These are phyloP conservation scores for Hondaea fermentalgiana DNA, from an alignment of 108 stramenopile species.

Conservation along the genomic window DNA sequence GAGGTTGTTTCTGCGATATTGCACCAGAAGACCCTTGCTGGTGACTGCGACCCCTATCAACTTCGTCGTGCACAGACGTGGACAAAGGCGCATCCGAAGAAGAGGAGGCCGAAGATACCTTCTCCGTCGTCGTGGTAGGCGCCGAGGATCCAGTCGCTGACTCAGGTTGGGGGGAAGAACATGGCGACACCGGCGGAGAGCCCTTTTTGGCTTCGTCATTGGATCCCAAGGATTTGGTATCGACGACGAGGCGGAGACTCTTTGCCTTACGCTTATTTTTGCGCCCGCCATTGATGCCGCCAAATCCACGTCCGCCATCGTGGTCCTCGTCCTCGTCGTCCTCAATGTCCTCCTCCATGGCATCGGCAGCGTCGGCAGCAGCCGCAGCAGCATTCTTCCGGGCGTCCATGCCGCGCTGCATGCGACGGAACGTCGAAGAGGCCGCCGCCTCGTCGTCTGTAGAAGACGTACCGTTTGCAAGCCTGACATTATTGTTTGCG, in stretches of 20 bases:
- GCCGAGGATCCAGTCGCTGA: too few relatives aligned
- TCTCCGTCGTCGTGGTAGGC: too few relatives aligned
- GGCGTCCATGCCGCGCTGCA: background rate
- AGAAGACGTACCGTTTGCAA: background rate
- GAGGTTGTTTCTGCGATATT: too few relatives aligned
- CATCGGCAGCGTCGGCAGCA: background rate
- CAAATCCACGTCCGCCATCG: background rate
- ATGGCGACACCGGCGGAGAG: too few relatives aligned
- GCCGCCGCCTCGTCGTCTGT: background rate
- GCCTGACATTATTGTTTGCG: too few relatives aligned
- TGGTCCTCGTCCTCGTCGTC: conserved; percentile 5
- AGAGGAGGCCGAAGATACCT: too few relatives aligned
- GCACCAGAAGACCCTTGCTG: too few relatives aligned
- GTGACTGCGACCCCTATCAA: too few relatives aligned
- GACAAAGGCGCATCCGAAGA: too few relatives aligned
- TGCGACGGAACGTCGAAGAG: background rate
- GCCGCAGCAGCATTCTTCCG: background rate
- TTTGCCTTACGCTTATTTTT: background rate
- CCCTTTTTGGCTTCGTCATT: too few relatives aligned
- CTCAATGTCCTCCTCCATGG: background rate
- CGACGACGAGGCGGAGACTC: background rate
- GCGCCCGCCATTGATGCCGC: background rate
- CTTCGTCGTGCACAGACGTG: too few relatives aligned
- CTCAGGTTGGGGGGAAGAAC: too few relatives aligned
- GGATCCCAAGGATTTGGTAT: background rate